Evolutionary conservation across 306 rosid genomes (phyloP), one percentile per base, ranked within the genome.

Genomic region (Delonix regia): DNA sequence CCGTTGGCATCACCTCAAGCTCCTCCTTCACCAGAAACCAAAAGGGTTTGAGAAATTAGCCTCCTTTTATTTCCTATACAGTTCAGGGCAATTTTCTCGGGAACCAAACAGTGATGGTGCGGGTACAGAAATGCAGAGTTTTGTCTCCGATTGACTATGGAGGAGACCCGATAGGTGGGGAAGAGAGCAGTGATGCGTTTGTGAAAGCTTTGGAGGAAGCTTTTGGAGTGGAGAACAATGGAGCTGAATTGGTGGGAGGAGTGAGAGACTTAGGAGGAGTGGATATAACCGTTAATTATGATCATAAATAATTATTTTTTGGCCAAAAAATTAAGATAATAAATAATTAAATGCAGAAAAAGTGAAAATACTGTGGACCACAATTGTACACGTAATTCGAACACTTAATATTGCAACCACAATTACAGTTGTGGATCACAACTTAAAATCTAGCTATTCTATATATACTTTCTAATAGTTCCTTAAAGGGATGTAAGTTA

Each of bases 181-280:
- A 83, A 14, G 97, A 91, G 15, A 89, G 93, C 64, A 83, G 87
- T 25, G 87, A 72, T 25, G 89, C 87, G 1, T 80, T 87, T 5
- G 9, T 75, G 65, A 80, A 81, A 71, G 83, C 88, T 7, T n/a
- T 89, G 74, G 80, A 67, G 33, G 90, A 87, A 14, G 97, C 88
- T 0, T 86, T 83, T 77, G 65, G 25, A 49, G 1, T 81, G 56
- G 73, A 67, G 73, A 83, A 22, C n/a, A n/a, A n/a, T 22, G 89
- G 83, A 12, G 10, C 0, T 28, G 78, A 89, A 68, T 45, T 89
- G 91, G 30, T 89, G 7, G 34, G 75, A 2, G 93, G 93, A 28
- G 78, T 91, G 39, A 87, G 36, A 1, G 92, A 91, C 63, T 75
- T 89, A 53, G 92, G 97, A 51, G 93, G 97, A 38, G 83, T 81